Conservation (phyloP, 495 filamentous ascomycete genomes). For the Aspergillus sparsus region DNA sequence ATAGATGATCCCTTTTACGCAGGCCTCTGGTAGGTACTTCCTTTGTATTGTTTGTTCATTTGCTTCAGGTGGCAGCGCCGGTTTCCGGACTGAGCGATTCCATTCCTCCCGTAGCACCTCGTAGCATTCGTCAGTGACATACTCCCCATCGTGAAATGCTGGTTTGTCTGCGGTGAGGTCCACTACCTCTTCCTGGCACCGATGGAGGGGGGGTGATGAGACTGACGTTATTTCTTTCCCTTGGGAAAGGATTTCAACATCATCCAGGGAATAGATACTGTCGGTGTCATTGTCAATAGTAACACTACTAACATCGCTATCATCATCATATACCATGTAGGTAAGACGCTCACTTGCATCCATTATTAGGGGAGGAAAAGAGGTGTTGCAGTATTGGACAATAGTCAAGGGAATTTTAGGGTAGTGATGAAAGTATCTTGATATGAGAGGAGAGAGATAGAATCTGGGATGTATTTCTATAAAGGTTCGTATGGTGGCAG, state of each 20-base stretch:
- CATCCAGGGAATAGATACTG: conserved; percentile 12
- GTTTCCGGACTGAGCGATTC: background rate
- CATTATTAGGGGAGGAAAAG: background rate
- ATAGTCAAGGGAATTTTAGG: no score
- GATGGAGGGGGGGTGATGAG: background rate
- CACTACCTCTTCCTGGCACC: background rate
- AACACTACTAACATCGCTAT: conserved; percentile 6
- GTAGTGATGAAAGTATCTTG: no score
- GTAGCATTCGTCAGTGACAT: conserved; percentile 28
- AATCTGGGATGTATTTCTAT: no score
- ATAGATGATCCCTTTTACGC: conserved; percentile 28
- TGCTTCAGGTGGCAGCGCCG: no score
- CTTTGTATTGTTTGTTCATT: background rate
- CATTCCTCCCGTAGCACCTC: conserved; percentile 16
- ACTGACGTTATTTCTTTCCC: background rate
- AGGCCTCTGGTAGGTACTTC: conserved; percentile 11
- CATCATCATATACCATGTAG: background rate
- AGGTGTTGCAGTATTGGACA: background rate
- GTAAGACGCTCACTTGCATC: no score
- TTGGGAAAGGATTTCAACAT: background rate
- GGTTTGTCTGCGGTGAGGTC: conserved; percentile 16
- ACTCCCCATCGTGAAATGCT: conserved; percentile 25
- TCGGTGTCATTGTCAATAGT: conserved; percentile 24
- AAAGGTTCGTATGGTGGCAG: no score
- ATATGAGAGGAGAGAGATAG: no score